A percentile compares a stretch with the other conserved stretches of the same genome.
Evolutionary conservation across 164 flowering plant genomes (phyloP).

Genomic region (Chloranthus sessilifolius): DNA sequence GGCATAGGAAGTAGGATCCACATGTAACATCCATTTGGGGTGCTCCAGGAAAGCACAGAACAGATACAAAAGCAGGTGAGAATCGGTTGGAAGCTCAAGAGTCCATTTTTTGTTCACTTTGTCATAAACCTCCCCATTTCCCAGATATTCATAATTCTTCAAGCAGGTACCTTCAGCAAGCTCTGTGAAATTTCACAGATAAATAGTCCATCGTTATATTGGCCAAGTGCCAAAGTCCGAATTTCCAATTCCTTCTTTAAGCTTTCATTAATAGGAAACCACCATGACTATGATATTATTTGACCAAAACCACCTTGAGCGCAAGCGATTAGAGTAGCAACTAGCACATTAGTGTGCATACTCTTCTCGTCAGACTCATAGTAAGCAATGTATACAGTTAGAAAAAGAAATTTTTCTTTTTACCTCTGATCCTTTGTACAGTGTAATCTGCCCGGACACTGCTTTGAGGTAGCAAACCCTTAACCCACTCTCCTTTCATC

Average conservation of each 20-base stretch:
- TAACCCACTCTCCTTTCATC: slow-evolving; percentile 90
- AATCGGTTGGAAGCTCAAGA: slow-evolving; percentile 85
- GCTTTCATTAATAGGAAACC: too few relatives aligned
- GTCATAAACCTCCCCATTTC: slow-evolving; percentile 76
- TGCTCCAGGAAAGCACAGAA: slow-evolving; percentile 93
- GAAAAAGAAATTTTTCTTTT: too few relatives aligned
- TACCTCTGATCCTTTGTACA: slow-evolving; percentile 79
- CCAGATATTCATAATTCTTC: slow-evolving; percentile 84
- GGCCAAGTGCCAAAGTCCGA: too few relatives aligned
- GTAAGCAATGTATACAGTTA: too few relatives aligned
- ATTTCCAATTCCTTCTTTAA: too few relatives aligned
- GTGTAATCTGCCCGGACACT: slow-evolving; percentile 75
- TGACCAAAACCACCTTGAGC: too few relatives aligned
- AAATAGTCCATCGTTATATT: slow-evolving; percentile 6
- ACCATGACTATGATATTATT: too few relatives aligned
- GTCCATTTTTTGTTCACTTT: slow-evolving; percentile 82
- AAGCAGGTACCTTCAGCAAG: slow-evolving; percentile 94
- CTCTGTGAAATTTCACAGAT: slow-evolving; percentile 36
- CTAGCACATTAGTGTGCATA: too few relatives aligned
- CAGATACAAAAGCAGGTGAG: slow-evolving; percentile 80
- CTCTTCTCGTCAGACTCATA: too few relatives aligned
- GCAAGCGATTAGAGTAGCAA: too few relatives aligned
- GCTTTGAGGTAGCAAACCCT: slow-evolving; percentile 90
- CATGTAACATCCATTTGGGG: slow-evolving; percentile 95
- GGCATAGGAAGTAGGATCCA: slow-evolving; percentile 75